Conservation (phyloP, 1,284 basidiomycete species). For the Exobasidium rhododendri region DNA sequence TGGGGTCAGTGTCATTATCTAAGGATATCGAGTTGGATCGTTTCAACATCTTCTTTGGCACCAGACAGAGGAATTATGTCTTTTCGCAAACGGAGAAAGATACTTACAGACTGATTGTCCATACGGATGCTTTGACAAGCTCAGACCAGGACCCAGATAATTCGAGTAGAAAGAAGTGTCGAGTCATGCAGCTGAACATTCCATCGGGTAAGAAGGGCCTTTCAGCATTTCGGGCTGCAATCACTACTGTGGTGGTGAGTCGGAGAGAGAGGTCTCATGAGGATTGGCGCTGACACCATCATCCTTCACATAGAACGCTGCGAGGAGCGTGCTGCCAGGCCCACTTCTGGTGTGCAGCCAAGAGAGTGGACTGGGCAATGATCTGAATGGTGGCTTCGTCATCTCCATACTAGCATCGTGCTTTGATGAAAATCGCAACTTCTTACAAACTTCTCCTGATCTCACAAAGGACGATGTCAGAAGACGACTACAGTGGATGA, state of each 20-base stretch:
- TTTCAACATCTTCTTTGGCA: slow-evolving; percentile 4
- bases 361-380: slow-evolving; percentile 14
- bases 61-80: slow-evolving; percentile 28
- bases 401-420: slow-evolving; percentile 27
- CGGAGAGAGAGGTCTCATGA: not conserved
- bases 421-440: slow-evolving; percentile 45
- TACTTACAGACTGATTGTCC: not conserved
- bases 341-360: not conserved
- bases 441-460: slow-evolving; percentile 13
- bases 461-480: slow-evolving; percentile 63
- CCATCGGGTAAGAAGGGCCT: slow-evolving; percentile 16
- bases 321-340: slow-evolving; percentile 1
- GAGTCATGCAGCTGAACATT: slow-evolving; percentile 21
- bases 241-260: slow-evolving; percentile 9
- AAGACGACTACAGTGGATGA: slow-evolving; percentile 75
- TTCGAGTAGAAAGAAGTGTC: slow-evolving; percentile 19
- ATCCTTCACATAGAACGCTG: not conserved
- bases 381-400: slow-evolving; percentile 25
- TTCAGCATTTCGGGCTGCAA: not conserved
- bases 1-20: not conserved
- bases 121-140: not conserved
- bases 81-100: not conserved
- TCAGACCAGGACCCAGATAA: not conserved
- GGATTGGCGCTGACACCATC: not conserved
- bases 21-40: slow-evolving; percentile 2